phyloP scores from a whole-genome alignment of 129 eudicot genomes.

The Dittrichia graveolens region DNA sequence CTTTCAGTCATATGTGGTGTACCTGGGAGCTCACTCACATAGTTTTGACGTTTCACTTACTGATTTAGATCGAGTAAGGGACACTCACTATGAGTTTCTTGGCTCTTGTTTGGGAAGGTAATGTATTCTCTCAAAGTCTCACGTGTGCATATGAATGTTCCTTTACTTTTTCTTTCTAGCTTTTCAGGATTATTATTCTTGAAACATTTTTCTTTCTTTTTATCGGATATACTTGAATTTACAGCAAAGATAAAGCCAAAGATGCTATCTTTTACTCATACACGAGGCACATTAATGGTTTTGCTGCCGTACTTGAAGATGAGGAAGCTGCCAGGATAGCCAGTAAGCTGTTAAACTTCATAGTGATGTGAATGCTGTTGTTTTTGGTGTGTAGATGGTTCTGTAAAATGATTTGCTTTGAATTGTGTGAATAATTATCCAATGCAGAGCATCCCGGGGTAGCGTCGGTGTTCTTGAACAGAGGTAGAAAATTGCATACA shows the following conservation, averaged over 20 bases:
- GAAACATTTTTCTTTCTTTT: background rate
- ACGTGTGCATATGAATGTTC: conserved; percentile 17
- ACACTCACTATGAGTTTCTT: conserved; percentile 73
- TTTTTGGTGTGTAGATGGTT: background rate
- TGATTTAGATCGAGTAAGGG: conserved; percentile 61
- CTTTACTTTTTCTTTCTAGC: background rate
- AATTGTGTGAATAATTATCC: conserved; percentile 1
- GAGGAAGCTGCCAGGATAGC: conserved; percentile 71
- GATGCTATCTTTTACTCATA: conserved; percentile 87
- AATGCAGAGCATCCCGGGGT: conserved; percentile 81
- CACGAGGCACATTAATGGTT: conserved; percentile 90
- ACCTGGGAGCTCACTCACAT: conserved; percentile 90
- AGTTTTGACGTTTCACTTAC: conserved; percentile 31
- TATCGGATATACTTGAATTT: conserved; percentile 9
- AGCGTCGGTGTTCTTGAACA: conserved; percentile 77
- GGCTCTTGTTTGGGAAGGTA: conserved; percentile 90
- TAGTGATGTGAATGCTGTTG: background rate
- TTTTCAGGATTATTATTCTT: background rate
- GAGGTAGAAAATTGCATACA: conserved; percentile 75
- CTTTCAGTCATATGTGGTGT: conserved; percentile 72
- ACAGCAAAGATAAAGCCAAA: conserved; percentile 65
- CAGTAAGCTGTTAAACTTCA: conserved; percentile 41
- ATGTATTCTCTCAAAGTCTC: background rate
- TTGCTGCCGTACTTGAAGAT: conserved; percentile 88
- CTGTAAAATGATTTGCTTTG: background rate